Base-by-base conservation (phyloP, 768 basidiomycete species). In the Psilocybe cubensis region DNA sequence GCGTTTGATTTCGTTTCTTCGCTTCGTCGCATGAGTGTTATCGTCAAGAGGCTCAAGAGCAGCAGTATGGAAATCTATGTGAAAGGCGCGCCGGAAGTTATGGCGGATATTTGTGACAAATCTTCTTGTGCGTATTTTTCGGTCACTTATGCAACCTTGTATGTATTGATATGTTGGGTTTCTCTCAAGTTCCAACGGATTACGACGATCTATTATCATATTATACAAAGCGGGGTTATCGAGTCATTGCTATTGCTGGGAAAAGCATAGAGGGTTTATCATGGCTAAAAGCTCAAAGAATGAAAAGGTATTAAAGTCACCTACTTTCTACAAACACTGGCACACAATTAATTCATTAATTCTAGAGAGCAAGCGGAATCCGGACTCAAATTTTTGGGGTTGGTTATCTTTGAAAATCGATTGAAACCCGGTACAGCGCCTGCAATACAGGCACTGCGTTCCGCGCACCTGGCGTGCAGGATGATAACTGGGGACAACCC, bases 401-500 rank as follows among this genome's bases (percentile, higher is more conserved):
- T 99, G 31, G 88, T 98, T 66, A 96, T 99, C 58, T 99, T 99
- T 66, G 97, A 99, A 72, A 99, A 99, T 76, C 92, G 96, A 74
- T 77, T 99, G 58, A 99, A 99, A 66, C 85, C 90, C 3, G 94
- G 91, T 7, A 98, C 96, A 0, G 79, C 92, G 0, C 89, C 94
- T 28, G 94, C 91, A 6, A 97, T 99, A 43, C 89, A 94, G 58
- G 87, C 88, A 0, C 80, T 99, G 14, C 87, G 95, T 51, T 80
- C 83, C 1, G 97, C 97, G 1, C 94, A 98, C 74, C 75, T 99
- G 33, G 91, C 94, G 18, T 96, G 94, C 66, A 82, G 96, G 61
- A 98, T 99, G 97, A 96, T 97, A 49, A 99, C 97, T 0, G 97
- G 97, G 9, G 97, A 99, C 68, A 99, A 99, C 62, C 88, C 95